A percentile compares a stretch with the other conserved stretches of the same genome.
phyloP scores from a whole-genome alignment of 495 filamentous ascomycete genomes.

The Lindgomyces ingoldianus region DNA sequence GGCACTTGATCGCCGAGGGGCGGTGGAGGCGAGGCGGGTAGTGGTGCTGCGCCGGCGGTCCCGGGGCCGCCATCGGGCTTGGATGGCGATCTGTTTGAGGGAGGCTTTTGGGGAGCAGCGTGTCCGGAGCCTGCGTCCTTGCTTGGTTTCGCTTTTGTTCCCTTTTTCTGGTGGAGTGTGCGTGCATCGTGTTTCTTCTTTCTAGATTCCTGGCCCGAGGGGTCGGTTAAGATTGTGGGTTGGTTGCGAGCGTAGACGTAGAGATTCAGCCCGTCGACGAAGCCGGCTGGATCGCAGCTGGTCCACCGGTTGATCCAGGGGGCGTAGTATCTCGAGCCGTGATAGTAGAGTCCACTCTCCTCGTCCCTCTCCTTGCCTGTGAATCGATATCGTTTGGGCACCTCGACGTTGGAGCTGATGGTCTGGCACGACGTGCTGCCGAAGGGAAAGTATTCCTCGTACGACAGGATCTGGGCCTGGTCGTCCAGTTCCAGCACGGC shows the following conservation, averaged over 20 bases:
- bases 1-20: too few species aligned
- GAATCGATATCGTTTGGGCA: slow-evolving; percentile 40
- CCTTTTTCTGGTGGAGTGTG: too few species aligned
- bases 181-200: too few species aligned
- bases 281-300: slow-evolving; percentile 40
- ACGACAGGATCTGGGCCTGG: slow-evolving; percentile 37
- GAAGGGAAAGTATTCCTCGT: slow-evolving; percentile 47
- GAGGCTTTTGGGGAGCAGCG: too few species aligned
- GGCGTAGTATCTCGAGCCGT: slow-evolving; percentile 42
- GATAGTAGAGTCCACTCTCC: slow-evolving; percentile 44
- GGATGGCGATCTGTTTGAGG: too few species aligned
- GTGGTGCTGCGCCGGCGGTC: too few species aligned
- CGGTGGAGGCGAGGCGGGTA: too few species aligned
- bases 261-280: slow-evolving; percentile 39
- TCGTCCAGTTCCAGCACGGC: slow-evolving; percentile 41
- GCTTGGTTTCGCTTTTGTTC: too few species aligned
- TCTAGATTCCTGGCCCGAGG: background rate
- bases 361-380: slow-evolving; percentile 40
- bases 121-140: too few species aligned
- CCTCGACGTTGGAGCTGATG: background rate
- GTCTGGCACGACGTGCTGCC: slow-evolving; percentile 39
- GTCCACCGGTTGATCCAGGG: slow-evolving; percentile 44
- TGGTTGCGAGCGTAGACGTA: slow-evolving; percentile 20
- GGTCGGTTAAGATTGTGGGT: background rate
- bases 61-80: too few species aligned